Percentiles rank a stretch among this genome's conserved stretches.
Conservation (phyloP, 148 eudicot species). For the Heliamphora exappendiculata region DNA sequence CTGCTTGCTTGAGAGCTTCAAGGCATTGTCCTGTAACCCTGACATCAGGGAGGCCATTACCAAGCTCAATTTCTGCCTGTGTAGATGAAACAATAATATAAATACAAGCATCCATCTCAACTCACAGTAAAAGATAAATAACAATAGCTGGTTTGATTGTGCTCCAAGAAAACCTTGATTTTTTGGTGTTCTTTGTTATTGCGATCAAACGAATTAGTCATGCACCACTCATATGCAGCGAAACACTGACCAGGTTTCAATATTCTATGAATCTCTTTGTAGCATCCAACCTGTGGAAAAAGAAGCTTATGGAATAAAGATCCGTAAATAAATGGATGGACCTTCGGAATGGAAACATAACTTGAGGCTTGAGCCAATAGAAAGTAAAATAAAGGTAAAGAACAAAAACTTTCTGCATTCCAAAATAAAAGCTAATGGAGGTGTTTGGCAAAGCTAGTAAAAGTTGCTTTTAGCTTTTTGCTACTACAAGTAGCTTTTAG, state of each 20-base stretch:
- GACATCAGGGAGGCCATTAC: conserved; percentile 91
- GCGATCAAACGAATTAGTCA: conserved; percentile 78
- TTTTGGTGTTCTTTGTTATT: conserved; percentile 68
- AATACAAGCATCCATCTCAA: neutral
- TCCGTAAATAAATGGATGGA: neutral
- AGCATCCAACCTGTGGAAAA: conserved; percentile 70
- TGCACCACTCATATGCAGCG: conserved; percentile 96
- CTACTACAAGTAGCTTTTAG: too few relatives aligned
- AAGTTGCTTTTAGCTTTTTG: too few relatives aligned
- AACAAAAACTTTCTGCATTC: too few relatives aligned
- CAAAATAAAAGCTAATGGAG: neutral
- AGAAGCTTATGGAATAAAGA: neutral
- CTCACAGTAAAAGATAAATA: neutral
- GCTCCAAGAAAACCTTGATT: conserved; percentile 58
- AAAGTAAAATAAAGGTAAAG: neutral
- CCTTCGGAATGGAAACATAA: neutral
- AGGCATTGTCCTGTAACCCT: conserved; percentile 66
- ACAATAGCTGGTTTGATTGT: neutral
- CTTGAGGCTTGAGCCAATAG: neutral
- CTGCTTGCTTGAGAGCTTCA: conserved; percentile 85
- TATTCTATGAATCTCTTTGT: conserved; percentile 73
- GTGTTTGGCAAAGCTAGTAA: too few relatives aligned
- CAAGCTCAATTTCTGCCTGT: conserved; percentile 89
- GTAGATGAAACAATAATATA: neutral
- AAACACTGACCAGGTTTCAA: conserved; percentile 91